phyloP scores from a whole-genome alignment of 805 yeast species.

The Maudiozyma barnettii region DNA sequence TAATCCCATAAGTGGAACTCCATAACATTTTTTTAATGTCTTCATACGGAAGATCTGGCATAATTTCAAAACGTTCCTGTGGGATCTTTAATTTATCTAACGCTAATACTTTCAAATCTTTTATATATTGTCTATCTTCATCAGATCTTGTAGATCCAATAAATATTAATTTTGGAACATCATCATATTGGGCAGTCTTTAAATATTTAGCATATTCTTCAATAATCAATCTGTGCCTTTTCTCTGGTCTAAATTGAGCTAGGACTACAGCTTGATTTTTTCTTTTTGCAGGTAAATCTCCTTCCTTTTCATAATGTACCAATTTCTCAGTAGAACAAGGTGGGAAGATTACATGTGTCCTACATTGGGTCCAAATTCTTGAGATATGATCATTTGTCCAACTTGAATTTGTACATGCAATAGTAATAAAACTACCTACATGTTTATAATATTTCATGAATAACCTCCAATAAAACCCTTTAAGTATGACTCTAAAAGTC shows the following conservation, averaged over 20 bases:
- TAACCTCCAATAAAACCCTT: conserved; percentile 60
- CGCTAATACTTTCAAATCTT: conserved; percentile 37
- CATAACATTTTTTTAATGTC: conserved; percentile 46
- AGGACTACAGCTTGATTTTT: conserved; percentile 34
- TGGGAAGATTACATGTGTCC: conserved; percentile 58
- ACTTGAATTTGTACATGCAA: conserved; percentile 71
- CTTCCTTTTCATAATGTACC: conserved; percentile 10
- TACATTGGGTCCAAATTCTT: conserved; percentile 48
- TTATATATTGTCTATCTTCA: conserved; percentile 54
- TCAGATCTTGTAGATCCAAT: conserved; percentile 77
- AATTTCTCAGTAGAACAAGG: conserved; percentile 73
- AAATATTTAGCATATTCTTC: conserved; percentile 52
- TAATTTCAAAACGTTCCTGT: conserved; percentile 38
- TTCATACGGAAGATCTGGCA: conserved; percentile 65
- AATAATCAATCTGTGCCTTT: conserved; percentile 70
- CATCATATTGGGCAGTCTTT: conserved; percentile 6
- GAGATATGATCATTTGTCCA: conserved; percentile 82
- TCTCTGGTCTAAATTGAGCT: conserved; percentile 94
- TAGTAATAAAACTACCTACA: conserved; percentile 56
- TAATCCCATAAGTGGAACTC: conserved; percentile 64
- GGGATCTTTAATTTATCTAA: conserved; percentile 33
- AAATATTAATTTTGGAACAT: conserved; percentile 51
- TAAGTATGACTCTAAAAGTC: conserved; percentile 27
- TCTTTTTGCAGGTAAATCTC: conserved; percentile 19
- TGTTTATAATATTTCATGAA: conserved; percentile 56